Base-by-base conservation (phyloP, 176 grass and related monocot species). In the Puccinellia tenuiflora region DNA sequence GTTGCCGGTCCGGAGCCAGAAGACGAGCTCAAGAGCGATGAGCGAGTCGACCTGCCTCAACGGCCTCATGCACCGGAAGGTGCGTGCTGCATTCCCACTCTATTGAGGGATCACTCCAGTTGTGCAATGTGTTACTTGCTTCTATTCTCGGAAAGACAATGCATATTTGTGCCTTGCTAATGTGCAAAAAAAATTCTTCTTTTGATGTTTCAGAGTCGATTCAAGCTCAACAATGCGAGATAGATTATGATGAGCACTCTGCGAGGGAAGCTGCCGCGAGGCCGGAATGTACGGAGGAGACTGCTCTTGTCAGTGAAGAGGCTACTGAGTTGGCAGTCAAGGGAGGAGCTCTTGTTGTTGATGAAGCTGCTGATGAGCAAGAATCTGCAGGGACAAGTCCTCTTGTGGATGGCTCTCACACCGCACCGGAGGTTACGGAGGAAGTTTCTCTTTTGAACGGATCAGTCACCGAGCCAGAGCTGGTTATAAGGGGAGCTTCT, bases 151-250 rank as follows among this genome's bases (percentile, higher is more conserved):
- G 3, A 47, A 72, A 25, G 28, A 28, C 0, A 70, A 26, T 43
- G 11, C 38, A 25, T 43, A 45, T 30, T 8, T 51, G 14, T 22
- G 31, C 1, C 18, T 16, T 63, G 70, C 64, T 82, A 13, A 82
- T 48, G 37, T 60, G 13, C 17, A 11, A 52, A 52, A n/a, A 14
- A 40, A 52, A 64, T 21, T 71, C 31, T 62, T 76, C 33, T 16
- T 60, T 65, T 82, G 25, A 14, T 81, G 6, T 24, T 71, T 15
- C 7, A 5, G 18, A 4, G 15, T 16, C 5, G 26, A 42, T 90
- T 83, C 45, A 74, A 90, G 79, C 60, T 86, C 81, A 79, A 55
- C 34, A 33, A 39, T 79, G 74, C 24, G 55, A 79, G 67, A 39
- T 67, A 21, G 47, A 40, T 57, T 17, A 59, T 79, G 66, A 26